Evolutionary conservation across 495 filamentous ascomycete species (phyloP), one percentile per base, ranked within the genome.

Genomic region (Penicillium canescens): DNA sequence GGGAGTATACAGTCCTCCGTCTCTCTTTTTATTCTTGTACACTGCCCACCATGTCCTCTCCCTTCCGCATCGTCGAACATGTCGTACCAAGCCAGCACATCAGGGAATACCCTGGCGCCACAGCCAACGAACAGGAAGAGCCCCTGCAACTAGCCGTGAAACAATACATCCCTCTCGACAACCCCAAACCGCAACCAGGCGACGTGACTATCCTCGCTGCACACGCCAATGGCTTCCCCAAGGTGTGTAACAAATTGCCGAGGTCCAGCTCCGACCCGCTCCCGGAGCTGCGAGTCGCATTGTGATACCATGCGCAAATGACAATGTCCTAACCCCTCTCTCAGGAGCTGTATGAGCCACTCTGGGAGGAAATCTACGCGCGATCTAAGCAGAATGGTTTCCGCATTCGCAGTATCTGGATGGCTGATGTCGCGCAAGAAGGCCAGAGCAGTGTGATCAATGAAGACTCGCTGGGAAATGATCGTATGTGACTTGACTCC

Each of bases 141-240:
- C 68, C 80, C 1, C 74, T 94, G 18, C 66, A 84, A 45, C 71
- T 96, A 4, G 81, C 81, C 28, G 78, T 96, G 50, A 96, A 96
- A 70, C 90, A 95, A 67, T 96, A 96, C 67, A 87, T 80, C 8
- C 90, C 90, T 2, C 61, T 82, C 20, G 79, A 85, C 66, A 89
- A 91, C 65, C 77, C 70, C 0, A 59, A 72, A 50, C 84, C 87
- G 0, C 73, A 83, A 51, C 78, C 79, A 0, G 89, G 89, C 6
- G 91, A 94, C 70, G 70, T 95, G 6, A 96, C 90, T 31, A 87
- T 96, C 60, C 81, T 96, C 50, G 90, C 79, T 16, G 85, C 89
- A 10, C 89, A 93, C 69, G 92, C 90, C 10, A 95, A 93, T 72
- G 91, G 88, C 44, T 93, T 96, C 60, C 86, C 88, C n/a, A 96